Evolutionary conservation across 768 basidiomycete species (phyloP).

Genomic region (Dentipellis sp.): DNA sequence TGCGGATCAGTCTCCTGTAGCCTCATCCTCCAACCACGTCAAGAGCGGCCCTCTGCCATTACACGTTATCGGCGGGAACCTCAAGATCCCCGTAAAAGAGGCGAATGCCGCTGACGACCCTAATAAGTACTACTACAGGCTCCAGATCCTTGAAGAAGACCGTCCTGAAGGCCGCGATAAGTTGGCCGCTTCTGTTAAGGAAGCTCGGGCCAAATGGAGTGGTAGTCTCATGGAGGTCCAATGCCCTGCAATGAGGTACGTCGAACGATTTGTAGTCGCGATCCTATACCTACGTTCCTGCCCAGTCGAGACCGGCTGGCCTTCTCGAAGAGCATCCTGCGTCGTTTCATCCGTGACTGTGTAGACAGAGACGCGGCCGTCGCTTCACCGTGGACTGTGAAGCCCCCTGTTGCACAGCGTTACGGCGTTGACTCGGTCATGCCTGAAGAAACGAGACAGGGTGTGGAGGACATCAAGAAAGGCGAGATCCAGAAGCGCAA

Average conservation of each 20-base stretch:
- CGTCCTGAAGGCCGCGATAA: constrained; percentile 58
- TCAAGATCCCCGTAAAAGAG: constrained; percentile 66
- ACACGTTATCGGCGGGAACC: constrained; percentile 72
- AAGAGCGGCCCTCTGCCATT: constrained; percentile 31
- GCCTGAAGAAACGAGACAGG: constrained; percentile 75
- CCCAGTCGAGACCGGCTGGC: constrained; percentile 86
- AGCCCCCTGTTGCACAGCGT: constrained; percentile 69
- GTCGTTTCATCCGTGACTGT: constrained; percentile 93
- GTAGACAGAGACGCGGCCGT: constrained; percentile 88
- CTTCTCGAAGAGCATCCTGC: constrained; percentile 95
- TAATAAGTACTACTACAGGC: constrained; percentile 76
- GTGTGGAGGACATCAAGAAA: constrained; percentile 73
- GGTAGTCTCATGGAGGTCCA: constrained; percentile 81
- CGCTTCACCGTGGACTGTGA: constrained; percentile 94
- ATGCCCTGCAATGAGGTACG: constrained; percentile 72
- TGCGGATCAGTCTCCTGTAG: constrained; percentile 12
- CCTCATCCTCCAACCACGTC: constrained; percentile 29
- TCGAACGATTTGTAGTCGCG: constrained; percentile 5
- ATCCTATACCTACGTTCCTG: background rate
- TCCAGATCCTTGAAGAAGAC: constrained; percentile 70
- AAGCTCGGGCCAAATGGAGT: constrained; percentile 51
- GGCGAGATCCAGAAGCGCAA: constrained; percentile 90
- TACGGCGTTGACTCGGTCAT: constrained; percentile 82
- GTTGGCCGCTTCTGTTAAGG: constrained; percentile 42
- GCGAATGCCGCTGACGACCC: constrained; percentile 70